phyloP scores from a whole-genome alignment of 2,329 filamentous ascomycete species.

The Penicillium sp. region DNA sequence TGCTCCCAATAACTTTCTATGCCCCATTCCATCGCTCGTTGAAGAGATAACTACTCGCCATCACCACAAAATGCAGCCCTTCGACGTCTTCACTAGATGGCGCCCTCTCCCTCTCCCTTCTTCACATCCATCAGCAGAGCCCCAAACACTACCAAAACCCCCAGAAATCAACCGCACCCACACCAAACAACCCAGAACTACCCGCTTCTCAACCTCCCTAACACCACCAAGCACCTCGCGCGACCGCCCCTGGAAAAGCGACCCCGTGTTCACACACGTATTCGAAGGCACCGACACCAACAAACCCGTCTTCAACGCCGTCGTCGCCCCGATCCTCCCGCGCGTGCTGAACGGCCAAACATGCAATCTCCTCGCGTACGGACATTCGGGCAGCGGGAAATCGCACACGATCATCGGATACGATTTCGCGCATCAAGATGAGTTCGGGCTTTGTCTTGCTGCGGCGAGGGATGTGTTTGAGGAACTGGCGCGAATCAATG shows the following conservation, averaged over 20 bases:
- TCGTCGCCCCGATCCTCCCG: conserved; percentile 42
- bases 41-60: no score
- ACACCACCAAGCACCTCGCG: neutral
- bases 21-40: no score
- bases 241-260: conserved; percentile 33
- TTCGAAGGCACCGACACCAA: conserved; percentile 31
- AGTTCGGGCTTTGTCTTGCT: conserved; percentile 46
- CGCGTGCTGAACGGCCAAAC: conserved; percentile 40
- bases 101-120: neutral
- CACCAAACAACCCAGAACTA: neutral
- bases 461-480: conserved; percentile 39
- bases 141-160: neutral
- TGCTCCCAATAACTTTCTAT: no score
- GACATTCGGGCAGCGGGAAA: conserved; percentile 50
- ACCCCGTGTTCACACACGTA: conserved; percentile 26
- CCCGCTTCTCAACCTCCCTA: neutral
- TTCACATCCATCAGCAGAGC: neutral
- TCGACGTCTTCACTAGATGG: conserved; percentile 11
- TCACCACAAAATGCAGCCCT: neutral
- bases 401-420: conserved; percentile 52
- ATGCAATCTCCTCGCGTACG: conserved; percentile 52
- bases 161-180: neutral
- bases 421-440: conserved; percentile 38
- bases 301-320: conserved; percentile 33
- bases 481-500: conserved; percentile 19